Evolutionary conservation across 768 basidiomycete species (phyloP).

Genomic region (Goffeauzyma gilvescens): DNA sequence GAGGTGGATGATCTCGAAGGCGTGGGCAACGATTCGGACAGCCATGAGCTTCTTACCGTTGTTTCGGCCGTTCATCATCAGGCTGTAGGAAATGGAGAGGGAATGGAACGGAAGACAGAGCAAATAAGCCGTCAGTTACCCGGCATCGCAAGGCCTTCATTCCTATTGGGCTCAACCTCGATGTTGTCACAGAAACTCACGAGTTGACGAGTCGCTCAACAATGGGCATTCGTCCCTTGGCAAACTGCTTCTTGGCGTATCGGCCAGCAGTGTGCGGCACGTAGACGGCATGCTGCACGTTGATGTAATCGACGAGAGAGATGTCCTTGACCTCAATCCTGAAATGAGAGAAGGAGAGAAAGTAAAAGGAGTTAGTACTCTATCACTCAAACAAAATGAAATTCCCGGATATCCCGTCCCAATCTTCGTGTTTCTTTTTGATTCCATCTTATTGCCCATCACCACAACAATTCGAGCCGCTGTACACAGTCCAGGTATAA

Average conservation of each 20-base stretch:
- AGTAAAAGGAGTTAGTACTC: conserved; percentile 1
- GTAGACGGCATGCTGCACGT: conserved; percentile 93
- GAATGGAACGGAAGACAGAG: not conserved
- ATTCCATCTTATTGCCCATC: not conserved
- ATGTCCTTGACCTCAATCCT: conserved; percentile 99
- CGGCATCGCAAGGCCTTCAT: not conserved
- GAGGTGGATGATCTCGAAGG: conserved; percentile 99
- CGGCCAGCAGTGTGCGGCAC: conserved; percentile 96
- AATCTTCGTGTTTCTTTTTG: too few species aligned
- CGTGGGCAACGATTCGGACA: conserved; percentile 96
- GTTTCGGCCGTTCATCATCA: conserved; percentile 99
- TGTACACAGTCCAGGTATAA: too few species aligned
- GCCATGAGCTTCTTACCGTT: conserved; percentile 98
- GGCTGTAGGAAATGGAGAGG: conserved; percentile 35
- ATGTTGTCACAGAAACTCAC: conserved; percentile 36
- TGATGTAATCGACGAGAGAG: conserved; percentile 97
- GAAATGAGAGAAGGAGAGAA: not conserved
- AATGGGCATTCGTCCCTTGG: conserved; percentile 99
- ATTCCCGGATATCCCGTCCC: too few species aligned
- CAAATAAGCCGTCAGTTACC: not conserved
- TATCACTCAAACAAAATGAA: too few species aligned
- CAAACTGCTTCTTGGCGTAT: conserved; percentile 99
- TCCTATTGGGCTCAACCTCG: not conserved
- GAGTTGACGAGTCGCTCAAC: conserved; percentile 97
- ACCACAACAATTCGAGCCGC: too few species aligned